These are phyloP conservation scores for Naumovozyma castellii DNA, from an alignment of 805 yeast genomes.

Conservation along the genomic window DNA sequence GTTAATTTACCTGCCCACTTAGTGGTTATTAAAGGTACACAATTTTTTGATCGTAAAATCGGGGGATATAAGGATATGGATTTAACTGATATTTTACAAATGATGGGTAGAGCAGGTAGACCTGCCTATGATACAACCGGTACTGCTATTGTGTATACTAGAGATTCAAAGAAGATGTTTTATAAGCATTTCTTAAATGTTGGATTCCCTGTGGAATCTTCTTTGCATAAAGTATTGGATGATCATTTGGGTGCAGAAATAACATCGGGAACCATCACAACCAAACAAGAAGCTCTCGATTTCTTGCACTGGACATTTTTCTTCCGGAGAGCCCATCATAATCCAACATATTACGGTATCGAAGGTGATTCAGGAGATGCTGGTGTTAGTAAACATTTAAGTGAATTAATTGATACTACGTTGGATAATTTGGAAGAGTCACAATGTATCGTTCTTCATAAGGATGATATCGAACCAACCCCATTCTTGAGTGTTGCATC, in stretches of 20 bases:
- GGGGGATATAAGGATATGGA: slow-evolving; percentile 94
- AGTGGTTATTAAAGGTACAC: slow-evolving; percentile 95
- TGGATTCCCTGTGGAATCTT: slow-evolving; percentile 93
- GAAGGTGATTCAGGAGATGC: slow-evolving; percentile 49
- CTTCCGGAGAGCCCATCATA: slow-evolving; percentile 86
- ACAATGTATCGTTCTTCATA: slow-evolving; percentile 48
- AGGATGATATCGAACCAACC: slow-evolving; percentile 51
- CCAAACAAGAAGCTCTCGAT: slow-evolving; percentile 83
- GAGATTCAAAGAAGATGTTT: slow-evolving; percentile 73
- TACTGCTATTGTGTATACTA: slow-evolving; percentile 83
- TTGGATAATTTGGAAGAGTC: slow-evolving; percentile 62
- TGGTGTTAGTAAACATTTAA: slow-evolving; percentile 51
- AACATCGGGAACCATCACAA: slow-evolving; percentile 85
- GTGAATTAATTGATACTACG: slow-evolving; percentile 58
- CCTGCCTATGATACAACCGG: slow-evolving; percentile 93
- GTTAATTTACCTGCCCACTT: slow-evolving; percentile 97
- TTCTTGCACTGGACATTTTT: slow-evolving; percentile 95
- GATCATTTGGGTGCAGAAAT: slow-evolving; percentile 96
- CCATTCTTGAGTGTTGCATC: slow-evolving; percentile 80
- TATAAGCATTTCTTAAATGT: slow-evolving; percentile 80
- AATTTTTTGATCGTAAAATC: slow-evolving; percentile 83
- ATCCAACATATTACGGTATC: slow-evolving; percentile 87
- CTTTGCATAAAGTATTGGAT: slow-evolving; percentile 63
- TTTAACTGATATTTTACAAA: slow-evolving; percentile 90
- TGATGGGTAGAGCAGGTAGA: slow-evolving; percentile 98